A percentile compares a stretch with the other conserved stretches of the same genome.
phyloP scores from a whole-genome alignment of 2,329 filamentous ascomycete species.

The Corniculantispora saksenae region DNA sequence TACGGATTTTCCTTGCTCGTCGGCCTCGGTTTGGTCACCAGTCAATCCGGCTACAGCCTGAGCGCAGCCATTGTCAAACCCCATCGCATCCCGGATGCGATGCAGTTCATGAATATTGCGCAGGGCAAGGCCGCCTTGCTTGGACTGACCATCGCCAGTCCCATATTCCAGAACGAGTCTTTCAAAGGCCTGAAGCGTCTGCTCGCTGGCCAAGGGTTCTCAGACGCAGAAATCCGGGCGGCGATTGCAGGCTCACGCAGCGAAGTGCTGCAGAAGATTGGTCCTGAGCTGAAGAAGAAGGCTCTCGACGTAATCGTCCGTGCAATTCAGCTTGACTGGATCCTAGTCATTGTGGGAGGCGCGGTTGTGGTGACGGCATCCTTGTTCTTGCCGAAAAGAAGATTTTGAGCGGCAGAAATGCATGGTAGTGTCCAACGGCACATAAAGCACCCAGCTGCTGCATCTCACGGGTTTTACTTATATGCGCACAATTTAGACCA shows the following conservation, averaged over 20 bases:
- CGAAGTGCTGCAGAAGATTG: background rate
- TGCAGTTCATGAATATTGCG: conserved; percentile 31
- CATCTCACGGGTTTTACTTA: too few species aligned
- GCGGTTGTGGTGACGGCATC: background rate
- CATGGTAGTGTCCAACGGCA: background rate
- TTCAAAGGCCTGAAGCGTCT: background rate
- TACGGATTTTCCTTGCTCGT: conserved; percentile 25
- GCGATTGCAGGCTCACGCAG: background rate
- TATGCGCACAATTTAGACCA: too few species aligned
- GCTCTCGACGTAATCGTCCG: background rate
- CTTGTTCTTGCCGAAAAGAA: background rate
- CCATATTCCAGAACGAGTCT: conserved; percentile 34
- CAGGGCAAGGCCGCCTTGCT: conserved; percentile 29
- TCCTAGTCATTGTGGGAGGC: background rate
- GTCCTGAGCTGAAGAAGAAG: background rate
- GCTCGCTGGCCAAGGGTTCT: background rate
- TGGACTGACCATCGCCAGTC: conserved; percentile 29
- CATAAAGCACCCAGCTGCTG: too few species aligned
- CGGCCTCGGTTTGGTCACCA: conserved; percentile 22
- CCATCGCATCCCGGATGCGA: conserved; percentile 19
- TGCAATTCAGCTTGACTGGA: background rate
- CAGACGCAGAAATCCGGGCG: background rate
- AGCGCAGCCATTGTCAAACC: conserved; percentile 25
- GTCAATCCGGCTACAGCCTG: conserved; percentile 23
- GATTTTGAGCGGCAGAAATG: background rate